phyloP scores from a whole-genome alignment of 2,329 filamentous ascomycete genomes.

The Fusarium cicatricum region DNA sequence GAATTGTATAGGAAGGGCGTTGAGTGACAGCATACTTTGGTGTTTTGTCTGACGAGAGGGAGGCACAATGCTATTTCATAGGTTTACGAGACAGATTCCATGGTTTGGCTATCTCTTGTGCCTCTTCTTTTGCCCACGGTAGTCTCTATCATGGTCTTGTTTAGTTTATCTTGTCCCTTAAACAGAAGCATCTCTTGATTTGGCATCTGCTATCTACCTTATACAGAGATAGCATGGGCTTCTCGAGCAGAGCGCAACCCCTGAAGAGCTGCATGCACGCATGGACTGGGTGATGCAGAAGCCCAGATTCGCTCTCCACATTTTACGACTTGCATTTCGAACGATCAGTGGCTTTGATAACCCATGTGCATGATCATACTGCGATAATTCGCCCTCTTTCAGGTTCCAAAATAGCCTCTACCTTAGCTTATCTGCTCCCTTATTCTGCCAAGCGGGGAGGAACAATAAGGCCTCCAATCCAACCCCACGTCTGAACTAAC shows the following conservation, averaged over 20 bases:
- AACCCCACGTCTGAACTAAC: too few species aligned
- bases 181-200: background rate
- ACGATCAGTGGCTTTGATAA: too few species aligned
- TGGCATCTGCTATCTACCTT: background rate
- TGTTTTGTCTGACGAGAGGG: constrained; percentile 12
- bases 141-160: too few species aligned
- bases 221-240: background rate
- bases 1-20: constrained; percentile 24
- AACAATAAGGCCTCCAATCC: too few species aligned
- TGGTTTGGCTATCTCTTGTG: too few species aligned
- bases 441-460: too few species aligned
- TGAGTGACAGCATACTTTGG: constrained; percentile 24
- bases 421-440: too few species aligned
- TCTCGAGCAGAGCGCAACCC: background rate
- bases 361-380: background rate
- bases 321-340: background rate
- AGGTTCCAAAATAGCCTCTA: too few species aligned
- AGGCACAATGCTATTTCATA: background rate
- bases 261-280: constrained; percentile 9
- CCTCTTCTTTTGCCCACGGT: too few species aligned
- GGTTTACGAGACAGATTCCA: background rate
- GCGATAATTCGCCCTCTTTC: too few species aligned
- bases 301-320: background rate
- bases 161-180: too few species aligned
- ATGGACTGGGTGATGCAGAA: background rate